A percentile compares a stretch with the other conserved stretches of the same genome.
Conservation (phyloP, 1,139 yeast genomes). For the Suhomyces taliae region DNA sequence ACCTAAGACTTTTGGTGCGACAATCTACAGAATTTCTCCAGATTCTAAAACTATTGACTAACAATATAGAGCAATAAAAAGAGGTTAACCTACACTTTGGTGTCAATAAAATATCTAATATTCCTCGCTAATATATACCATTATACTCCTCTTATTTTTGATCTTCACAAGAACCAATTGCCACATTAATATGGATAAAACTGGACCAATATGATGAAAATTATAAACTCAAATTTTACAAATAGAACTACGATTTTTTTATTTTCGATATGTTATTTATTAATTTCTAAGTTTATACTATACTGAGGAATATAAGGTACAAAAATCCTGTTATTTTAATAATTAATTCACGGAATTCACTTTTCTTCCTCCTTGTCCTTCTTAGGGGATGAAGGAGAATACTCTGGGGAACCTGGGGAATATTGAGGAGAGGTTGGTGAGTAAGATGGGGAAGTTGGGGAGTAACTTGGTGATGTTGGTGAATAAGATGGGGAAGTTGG, state of each 20-base stretch:
- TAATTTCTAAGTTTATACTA: conserved; percentile 2
- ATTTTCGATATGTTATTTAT: conserved; percentile 1
- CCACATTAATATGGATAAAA: no score
- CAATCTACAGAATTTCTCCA: no score
- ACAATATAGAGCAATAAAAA: no score
- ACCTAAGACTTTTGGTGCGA: no score
- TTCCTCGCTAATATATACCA: no score
- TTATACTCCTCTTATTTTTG: no score
- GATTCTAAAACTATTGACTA: no score
- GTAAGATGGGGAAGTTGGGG: conserved; percentile 57
- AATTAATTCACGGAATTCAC: conserved; percentile 3
- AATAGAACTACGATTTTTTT: neutral
- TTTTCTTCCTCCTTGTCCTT: conserved; percentile 14
- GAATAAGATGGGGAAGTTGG: conserved; percentile 37
- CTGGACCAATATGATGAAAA: neutral
- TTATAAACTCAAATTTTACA: no score
- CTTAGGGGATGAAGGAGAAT: conserved; percentile 48
- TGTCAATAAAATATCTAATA: no score
- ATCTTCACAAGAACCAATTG: no score
- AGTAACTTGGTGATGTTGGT: conserved; percentile 60
- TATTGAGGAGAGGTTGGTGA: conserved; percentile 46
- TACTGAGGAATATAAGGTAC: conserved; percentile 4
- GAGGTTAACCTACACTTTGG: no score
- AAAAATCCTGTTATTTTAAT: conserved; percentile 2
- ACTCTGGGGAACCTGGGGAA: conserved; percentile 28